Conservation (phyloP, 805 yeast species). For the Wickerhamiella australiensis region DNA sequence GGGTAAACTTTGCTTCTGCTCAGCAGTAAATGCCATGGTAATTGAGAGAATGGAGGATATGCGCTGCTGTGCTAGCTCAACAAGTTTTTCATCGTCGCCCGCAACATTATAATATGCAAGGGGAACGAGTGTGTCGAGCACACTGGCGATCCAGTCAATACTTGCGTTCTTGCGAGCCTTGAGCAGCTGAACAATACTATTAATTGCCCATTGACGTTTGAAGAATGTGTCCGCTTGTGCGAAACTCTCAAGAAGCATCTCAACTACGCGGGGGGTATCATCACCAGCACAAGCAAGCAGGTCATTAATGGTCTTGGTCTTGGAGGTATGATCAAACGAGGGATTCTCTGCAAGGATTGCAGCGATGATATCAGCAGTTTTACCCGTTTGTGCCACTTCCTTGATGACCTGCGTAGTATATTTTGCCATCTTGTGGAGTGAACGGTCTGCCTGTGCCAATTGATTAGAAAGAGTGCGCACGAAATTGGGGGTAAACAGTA, state of each 20-base stretch:
- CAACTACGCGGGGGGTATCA: slow-evolving; percentile 20
- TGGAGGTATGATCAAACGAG: slow-evolving; percentile 66
- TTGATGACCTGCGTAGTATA: slow-evolving; percentile 35
- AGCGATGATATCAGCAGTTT: slow-evolving; percentile 24
- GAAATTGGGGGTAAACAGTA: slow-evolving; percentile 37
- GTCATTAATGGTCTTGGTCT: slow-evolving; percentile 49
- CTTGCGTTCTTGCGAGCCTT: slow-evolving; percentile 19
- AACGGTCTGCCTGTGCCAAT: slow-evolving; percentile 49
- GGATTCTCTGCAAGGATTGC: slow-evolving; percentile 25
- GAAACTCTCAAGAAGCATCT: slow-evolving; percentile 16
- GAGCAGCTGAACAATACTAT: slow-evolving; percentile 40
- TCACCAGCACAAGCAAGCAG: slow-evolving; percentile 21
- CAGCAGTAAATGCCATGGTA: slow-evolving; percentile 35
- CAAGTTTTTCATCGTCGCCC: slow-evolving; percentile 3
- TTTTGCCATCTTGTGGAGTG: slow-evolving; percentile 55
- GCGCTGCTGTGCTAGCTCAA: slow-evolving; percentile 30
- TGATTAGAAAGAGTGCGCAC: slow-evolving; percentile 68
- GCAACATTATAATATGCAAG: slow-evolving; percentile 33
- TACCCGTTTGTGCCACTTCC: slow-evolving; percentile 31
- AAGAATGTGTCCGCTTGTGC: slow-evolving; percentile 15
- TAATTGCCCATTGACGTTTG: slow-evolving; percentile 45
- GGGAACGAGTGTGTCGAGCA: slow-evolving; percentile 32
- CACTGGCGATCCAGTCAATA: slow-evolving; percentile 27
- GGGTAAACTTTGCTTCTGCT: slow-evolving; percentile 44
- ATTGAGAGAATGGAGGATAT: slow-evolving; percentile 57